Conservation (phyloP, 2,329 filamentous ascomycete species). For the Arthroderma sp. region DNA sequence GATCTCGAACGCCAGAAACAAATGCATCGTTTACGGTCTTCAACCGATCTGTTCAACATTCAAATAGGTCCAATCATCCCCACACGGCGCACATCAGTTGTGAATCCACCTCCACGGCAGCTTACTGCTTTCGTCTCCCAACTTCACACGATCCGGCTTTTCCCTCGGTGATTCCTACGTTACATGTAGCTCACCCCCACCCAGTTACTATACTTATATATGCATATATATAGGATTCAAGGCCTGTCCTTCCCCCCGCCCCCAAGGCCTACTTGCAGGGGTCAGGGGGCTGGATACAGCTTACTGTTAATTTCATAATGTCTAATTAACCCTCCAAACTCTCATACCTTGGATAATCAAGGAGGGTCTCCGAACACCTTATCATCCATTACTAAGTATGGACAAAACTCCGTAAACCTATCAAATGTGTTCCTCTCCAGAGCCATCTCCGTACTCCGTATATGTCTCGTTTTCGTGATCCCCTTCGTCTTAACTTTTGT, state of each 20-base stretch:
- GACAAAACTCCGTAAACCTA: not conserved
- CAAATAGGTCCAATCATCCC: not conserved
- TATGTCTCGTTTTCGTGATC: not conserved
- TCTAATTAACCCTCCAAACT: constrained; percentile 3
- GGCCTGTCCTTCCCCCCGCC: not conserved
- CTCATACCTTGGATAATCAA: not conserved
- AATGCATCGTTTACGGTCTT: not conserved
- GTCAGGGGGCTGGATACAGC: not conserved
- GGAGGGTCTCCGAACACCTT: not conserved
- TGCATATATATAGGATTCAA: not conserved
- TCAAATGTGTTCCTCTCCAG: not conserved
- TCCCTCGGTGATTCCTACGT: not conserved
- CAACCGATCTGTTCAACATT: not conserved
- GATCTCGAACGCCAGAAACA: not conserved
- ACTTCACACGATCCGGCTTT: not conserved
- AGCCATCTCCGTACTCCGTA: not conserved
- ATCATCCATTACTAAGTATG: constrained; percentile 1
- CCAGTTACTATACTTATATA: not conserved
- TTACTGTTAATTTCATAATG: not conserved
- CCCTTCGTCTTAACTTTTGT: not conserved
- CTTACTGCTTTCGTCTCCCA: not conserved
- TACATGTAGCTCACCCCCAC: not conserved
- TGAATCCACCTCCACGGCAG: not conserved
- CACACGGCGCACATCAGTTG: not conserved
- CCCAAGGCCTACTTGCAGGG: constrained; percentile 1